Conservation (phyloP, 2,329 filamentous ascomycete genomes). For the Hymenotorrendiella dingleyae region DNA sequence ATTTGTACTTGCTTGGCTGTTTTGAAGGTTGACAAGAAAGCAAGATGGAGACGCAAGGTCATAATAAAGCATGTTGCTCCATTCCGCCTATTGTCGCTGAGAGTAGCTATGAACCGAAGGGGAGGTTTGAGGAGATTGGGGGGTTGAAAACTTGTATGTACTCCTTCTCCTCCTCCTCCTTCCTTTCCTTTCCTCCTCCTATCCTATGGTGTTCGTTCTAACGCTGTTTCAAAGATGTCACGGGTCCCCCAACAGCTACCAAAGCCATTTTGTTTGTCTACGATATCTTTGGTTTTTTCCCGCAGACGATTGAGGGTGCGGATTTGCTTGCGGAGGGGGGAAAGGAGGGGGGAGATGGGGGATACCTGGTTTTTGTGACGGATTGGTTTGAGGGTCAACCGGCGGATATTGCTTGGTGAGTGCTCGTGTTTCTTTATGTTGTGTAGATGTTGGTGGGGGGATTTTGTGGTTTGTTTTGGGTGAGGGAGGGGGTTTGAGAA, state of each 20-base stretch:
- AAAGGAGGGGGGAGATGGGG: constrained; percentile 44
- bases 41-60: constrained; percentile 34
- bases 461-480: too few species aligned
- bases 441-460: too few species aligned
- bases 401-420: constrained; percentile 40
- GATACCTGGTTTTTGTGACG: constrained; percentile 84
- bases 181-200: too few species aligned
- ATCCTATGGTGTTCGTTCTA: too few species aligned
- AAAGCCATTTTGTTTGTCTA: constrained; percentile 54
- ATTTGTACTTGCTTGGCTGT: too few species aligned
- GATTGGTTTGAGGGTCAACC: constrained; percentile 74
- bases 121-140: constrained; percentile 49
- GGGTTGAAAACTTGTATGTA: constrained; percentile 55
- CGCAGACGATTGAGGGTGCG: constrained; percentile 63
- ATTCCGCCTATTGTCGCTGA: constrained; percentile 51
- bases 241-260: constrained; percentile 38
- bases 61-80: constrained; percentile 52
- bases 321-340: constrained; percentile 56
- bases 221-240: too few species aligned
- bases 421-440: too few species aligned
- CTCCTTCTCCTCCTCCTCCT: constrained; percentile 66
- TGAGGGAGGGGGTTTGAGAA: too few species aligned
- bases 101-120: constrained; percentile 46
- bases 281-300: constrained; percentile 64
- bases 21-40: too few species aligned